Conservation (phyloP, 768 basidiomycete genomes). For the Lyophyllum decastes region DNA sequence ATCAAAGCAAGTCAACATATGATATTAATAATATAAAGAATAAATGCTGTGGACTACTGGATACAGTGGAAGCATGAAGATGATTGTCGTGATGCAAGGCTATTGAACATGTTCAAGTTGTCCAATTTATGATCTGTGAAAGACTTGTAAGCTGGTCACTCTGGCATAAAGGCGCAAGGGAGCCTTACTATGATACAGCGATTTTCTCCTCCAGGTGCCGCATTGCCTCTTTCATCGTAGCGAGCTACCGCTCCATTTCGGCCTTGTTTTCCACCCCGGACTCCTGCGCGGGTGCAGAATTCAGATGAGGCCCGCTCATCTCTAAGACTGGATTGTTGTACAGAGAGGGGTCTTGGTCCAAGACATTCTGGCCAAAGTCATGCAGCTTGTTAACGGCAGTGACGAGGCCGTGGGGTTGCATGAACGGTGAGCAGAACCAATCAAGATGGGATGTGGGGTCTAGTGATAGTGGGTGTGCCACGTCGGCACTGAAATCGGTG, state of each 20-base stretch:
- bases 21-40: background rate
- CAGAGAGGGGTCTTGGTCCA: background rate
- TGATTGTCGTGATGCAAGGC: background rate
- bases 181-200: background rate
- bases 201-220: constrained; percentile 8
- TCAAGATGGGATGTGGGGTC: background rate
- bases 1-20: background rate
- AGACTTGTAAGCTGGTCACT: background rate
- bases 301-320: background rate
- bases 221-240: constrained; percentile 12
- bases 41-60: background rate
- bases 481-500: background rate
- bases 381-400: background rate
- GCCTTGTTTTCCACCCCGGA: background rate
- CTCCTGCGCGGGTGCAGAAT: background rate
- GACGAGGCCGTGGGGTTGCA: background rate
- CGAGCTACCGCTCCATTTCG: background rate
- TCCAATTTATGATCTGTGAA: background rate
- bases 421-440: background rate
- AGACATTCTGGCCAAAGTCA: background rate
- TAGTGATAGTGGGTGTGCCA: background rate
- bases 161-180: background rate
- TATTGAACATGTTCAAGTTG: background rate
- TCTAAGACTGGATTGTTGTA: background rate
- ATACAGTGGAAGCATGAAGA: background rate